Base-by-base conservation (phyloP, 2,329 filamentous ascomycete genomes). In the Claviceps humidiphila region DNA sequence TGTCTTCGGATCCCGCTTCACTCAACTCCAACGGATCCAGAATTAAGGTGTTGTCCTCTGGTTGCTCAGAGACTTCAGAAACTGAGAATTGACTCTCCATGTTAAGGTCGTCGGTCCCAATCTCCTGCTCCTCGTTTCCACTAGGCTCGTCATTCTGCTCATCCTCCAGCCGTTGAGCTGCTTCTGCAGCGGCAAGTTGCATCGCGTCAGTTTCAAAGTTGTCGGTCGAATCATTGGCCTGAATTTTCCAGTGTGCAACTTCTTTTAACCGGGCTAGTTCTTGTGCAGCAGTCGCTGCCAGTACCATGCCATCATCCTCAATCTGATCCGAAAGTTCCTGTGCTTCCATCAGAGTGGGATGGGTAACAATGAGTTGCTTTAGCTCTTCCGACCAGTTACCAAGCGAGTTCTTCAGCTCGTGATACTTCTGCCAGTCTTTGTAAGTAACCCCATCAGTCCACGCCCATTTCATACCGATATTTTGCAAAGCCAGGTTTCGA, bases 391-490 rank as follows among this genome's bases (percentile, higher is more conserved):
- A 85, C 89, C 91, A 96, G 61, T 88, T 81, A 47, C 85, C 83
- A 50, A 96, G 87, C 13, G 86, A 84, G 51, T 78, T 80, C 71
- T 87, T 94, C 53, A 98, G 74, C 54, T 87, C 81, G 66, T 97
- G 89, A 64, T 95, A 98, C 66, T 91, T 93, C 54, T 85, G 81
- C 93, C 93, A 98, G 66, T 98, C 89, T 66, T 94, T 90, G 74
- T 98, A 96, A 1, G 91, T 95, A 55, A 98, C 80, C 37, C 89
- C 89, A 53, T 97, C 89, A 71, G 89, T 93, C 84, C 88, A 95
- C 13, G 91, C 89, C 90, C 93, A 98, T 63, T 80, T 81, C 82
- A 94, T 91, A 53, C 90, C 90, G 51, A 96, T 89, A 65, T 94
- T 88, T 64, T 95, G 88, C 38, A 96, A 76, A 5, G 89, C 88